Conservation (phyloP, 73 alveolate genomes). For the Paraurostyla sp. region DNA sequence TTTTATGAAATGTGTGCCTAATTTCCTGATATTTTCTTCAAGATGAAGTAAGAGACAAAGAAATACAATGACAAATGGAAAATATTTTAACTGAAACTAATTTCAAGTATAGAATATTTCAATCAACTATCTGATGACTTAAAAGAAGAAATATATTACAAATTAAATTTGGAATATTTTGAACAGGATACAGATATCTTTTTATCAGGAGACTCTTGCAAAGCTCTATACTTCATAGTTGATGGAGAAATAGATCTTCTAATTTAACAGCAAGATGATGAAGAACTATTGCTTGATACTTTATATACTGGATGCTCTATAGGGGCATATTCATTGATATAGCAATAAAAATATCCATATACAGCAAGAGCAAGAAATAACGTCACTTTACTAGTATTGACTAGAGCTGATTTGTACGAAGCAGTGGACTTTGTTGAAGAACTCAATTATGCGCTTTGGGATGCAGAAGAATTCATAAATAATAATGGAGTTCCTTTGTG, state of each 20-base stretch:
- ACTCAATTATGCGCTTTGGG: constrained; percentile 13
- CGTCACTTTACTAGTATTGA: neutral
- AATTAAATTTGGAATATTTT: neutral
- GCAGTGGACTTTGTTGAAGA: neutral
- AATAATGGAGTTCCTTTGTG: constrained; percentile 31
- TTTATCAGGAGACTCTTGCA: neutral
- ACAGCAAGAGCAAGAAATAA: constrained; percentile 11
- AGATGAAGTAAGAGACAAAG: constrained; percentile 37
- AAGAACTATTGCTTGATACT: constrained; percentile 12
- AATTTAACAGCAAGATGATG: neutral
- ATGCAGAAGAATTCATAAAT: constrained; percentile 17
- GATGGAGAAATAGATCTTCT: constrained; percentile 20
- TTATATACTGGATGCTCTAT: constrained; percentile 41
- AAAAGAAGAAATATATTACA: constrained; percentile 38
- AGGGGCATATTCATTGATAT: constrained; percentile 9
- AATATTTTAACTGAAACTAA: neutral
- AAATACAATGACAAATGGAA: constrained; percentile 65
- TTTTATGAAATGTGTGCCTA: constrained; percentile 59
- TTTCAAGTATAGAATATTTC: neutral
- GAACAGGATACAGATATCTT: constrained; percentile 36
- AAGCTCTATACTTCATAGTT: constrained; percentile 15
- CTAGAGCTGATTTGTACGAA: neutral
- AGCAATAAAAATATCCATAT: neutral
- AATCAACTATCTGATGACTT: neutral
- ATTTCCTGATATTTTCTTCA: constrained; percentile 58